A percentile compares a stretch with the other conserved stretches of the same genome.
Evolutionary conservation across 2,329 filamentous ascomycete species (phyloP).

Genomic region (Fusarium pininemorale): DNA sequence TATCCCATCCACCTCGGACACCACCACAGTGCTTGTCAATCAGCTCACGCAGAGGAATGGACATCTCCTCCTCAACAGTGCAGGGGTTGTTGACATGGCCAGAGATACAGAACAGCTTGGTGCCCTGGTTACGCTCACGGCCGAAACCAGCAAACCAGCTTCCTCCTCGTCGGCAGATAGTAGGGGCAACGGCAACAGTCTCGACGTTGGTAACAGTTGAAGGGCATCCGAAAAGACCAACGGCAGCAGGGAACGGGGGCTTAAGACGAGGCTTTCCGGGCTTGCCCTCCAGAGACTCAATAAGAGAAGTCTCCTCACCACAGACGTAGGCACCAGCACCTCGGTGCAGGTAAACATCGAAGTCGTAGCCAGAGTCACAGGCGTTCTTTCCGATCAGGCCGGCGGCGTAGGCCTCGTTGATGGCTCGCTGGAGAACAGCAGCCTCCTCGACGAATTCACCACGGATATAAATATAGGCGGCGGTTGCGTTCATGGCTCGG

Average conservation of each 20-base stretch:
- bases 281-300: conserved; percentile 98
- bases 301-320: conserved; percentile 96
- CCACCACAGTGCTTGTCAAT: conserved; percentile 99
- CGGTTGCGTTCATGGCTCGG: conserved; percentile 97
- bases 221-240: conserved; percentile 97
- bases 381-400: conserved; percentile 98
- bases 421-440: conserved; percentile 89
- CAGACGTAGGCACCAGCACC: conserved; percentile 98
- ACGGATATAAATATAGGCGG: conserved; percentile 99
- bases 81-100: conserved; percentile 98
- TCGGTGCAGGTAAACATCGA: conserved; percentile 95
- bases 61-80: conserved; percentile 99
- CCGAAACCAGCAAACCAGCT: conserved; percentile 95
- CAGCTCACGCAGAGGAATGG: conserved; percentile 91
- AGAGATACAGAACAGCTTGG: conserved; percentile 98
- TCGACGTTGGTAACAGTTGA: conserved; percentile 99
- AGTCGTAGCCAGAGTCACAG: conserved; percentile 96
- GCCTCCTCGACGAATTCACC: conserved; percentile 98
- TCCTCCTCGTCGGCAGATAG: conserved; percentile 91
- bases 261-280: conserved; percentile 98
- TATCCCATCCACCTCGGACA: conserved; percentile 97
- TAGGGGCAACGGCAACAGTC: conserved; percentile 93
- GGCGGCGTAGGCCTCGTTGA: conserved; percentile 96
- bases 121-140: conserved; percentile 94
- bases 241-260: conserved; percentile 96